Base-by-base conservation (phyloP, 2,329 filamentous ascomycete genomes). In the Pyricularia sp. region DNA sequence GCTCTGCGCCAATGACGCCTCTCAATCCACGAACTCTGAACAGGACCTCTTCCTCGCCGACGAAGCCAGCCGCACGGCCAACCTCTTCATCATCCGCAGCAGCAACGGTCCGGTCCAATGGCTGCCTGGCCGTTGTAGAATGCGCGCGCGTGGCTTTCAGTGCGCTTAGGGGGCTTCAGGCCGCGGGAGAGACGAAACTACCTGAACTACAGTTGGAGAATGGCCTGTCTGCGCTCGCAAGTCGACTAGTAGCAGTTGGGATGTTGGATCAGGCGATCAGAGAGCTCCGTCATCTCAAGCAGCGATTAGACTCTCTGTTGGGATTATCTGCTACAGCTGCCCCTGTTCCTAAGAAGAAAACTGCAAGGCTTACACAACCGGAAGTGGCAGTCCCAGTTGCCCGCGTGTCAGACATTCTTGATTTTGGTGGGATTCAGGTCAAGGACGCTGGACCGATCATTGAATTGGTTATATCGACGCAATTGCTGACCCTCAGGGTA, bases 151-250 rank as follows among this genome's bases (percentile, higher is more conserved):
- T 84, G 31, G 88, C 87, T 1, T 90, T 93, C 70, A 76, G 81
- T 7, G 86, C 84, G 62, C 77, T 93, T 53, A 80, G 87, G 62
- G 78, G 81, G 31, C 70, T 85, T 28, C 83, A 88, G 63, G 78
- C 81, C 30, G 76, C 81, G 0, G 76, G 82, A 6, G 78, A 81
- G 9, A 75, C 85, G 10, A 75, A 81, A 10, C 76, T 87, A n/a
- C 81, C 84, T 1, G 81, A 83, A 60, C 76, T 89, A 53, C 88
- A 93, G 71, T 74, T 93, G 4, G 90, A 93, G 72, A 86, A 80
- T 66, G 90, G 89, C 64, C 89, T 90, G 80, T 83, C 88, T 19
- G 85, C 87, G 0, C 80, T 93, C 64, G 75, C 88, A 53, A 83
- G 83, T 53, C 90, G 87, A 71, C 77, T 93, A 1, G 76, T 91